Evolutionary conservation across 495 filamentous ascomycete genomes (phyloP), one percentile per base, ranked within the genome.

Genomic region (Tirmania nivea): DNA sequence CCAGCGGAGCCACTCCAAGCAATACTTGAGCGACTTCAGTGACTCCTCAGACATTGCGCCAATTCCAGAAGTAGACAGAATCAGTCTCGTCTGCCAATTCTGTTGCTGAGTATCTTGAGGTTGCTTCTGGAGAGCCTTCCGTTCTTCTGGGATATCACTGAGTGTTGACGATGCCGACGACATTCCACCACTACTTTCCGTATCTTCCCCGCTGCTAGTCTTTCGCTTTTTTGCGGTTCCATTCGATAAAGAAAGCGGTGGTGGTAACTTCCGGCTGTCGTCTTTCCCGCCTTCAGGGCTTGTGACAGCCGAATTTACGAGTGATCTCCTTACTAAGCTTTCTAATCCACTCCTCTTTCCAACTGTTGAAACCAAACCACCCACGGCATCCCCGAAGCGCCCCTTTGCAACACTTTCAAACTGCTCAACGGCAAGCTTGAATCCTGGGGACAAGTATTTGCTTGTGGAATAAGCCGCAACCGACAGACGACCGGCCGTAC

Each of bases 41-140:
- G 81, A 87, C 60, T 86, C 80, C 19, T 92, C 83, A 60, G 79
- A 87, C 73, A 96, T 83, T 17, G 87, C 79, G 35, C 84, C 81
- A 2, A 95, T 70, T 0, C 84, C 86, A 0, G 83, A 88, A 0
- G 87, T 92, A 12, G 79, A 80, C 55, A 92, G 79, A 19, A 92
- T 77, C 12, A 96, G 69, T 36, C 83, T 76, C 10, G 80, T 80
- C 59, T 81, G 78, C 86, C 85, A 92, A 34, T 73, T 78, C 10
- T 54, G 53, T 51, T 52, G 49, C 9, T 47, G n/a, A 19, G 17
- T 53, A 19, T 56, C 52, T 14, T 16, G 66, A 55, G 54, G 78
- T 78, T 56, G 79, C 76, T 59, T 89, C 90, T 19, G 72, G 76
- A 9, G 85, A 82, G 12, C 81, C 80, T 45, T 45, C 17, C 9